phyloP scores from a whole-genome alignment of 768 basidiomycete species.

The Suillus luteus region DNA sequence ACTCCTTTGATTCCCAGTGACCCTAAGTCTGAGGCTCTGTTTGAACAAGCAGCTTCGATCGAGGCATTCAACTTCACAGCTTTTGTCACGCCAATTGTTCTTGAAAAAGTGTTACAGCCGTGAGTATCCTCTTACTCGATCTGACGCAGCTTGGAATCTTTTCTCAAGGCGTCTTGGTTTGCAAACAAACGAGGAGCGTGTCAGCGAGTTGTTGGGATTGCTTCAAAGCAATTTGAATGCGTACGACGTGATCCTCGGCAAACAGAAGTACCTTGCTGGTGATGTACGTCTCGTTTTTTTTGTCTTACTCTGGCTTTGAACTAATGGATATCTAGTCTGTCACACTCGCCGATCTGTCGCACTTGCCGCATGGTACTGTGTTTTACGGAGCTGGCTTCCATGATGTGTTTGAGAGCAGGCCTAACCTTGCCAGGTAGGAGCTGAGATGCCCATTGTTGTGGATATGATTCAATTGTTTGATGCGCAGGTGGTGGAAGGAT shows the following conservation, averaged over 20 bases:
- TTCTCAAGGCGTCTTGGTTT: slow-evolving; percentile 19
- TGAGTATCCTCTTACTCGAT: slow-evolving; percentile 27
- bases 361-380: slow-evolving; percentile 49
- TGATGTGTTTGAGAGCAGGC: slow-evolving; percentile 35
- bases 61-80: slow-evolving; percentile 37
- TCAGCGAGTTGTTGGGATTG: slow-evolving; percentile 15
- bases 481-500: slow-evolving; percentile 53
- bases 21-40: slow-evolving; percentile 32
- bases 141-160: background rate
- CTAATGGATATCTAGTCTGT: slow-evolving; percentile 32
- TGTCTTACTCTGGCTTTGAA: background rate
- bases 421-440: slow-evolving; percentile 48
- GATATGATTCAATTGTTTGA: background rate
- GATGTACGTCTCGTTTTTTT: slow-evolving; percentile 40
- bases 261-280: slow-evolving; percentile 58
- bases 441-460: too few relatives aligned
- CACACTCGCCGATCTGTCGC: slow-evolving; percentile 61
- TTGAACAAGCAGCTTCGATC: slow-evolving; percentile 40
- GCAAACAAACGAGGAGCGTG: slow-evolving; percentile 23
- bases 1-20: slow-evolving; percentile 44
- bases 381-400: slow-evolving; percentile 31
- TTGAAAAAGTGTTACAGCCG: slow-evolving; percentile 56
- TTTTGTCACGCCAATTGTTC: slow-evolving; percentile 33
- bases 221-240: slow-evolving; percentile 43
- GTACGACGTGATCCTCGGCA: slow-evolving; percentile 55